Percentiles rank a stretch among this genome's conserved stretches.
Conservation (phyloP, 2,329 filamentous ascomycete genomes). For the Aspergillus pseudonomiae region DNA sequence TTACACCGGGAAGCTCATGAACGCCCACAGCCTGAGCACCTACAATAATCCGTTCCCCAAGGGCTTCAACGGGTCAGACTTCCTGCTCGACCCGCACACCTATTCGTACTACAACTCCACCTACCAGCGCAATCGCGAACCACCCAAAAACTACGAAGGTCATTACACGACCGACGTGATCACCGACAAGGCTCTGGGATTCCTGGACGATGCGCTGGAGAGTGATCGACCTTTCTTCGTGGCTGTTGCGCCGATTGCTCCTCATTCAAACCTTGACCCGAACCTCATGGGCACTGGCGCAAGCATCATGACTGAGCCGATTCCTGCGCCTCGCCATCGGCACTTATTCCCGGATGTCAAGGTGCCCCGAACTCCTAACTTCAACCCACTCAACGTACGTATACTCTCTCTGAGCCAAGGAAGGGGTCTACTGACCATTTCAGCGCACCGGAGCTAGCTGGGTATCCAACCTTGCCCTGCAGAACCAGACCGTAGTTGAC, state of each 20-base stretch:
- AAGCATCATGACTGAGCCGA: constrained; percentile 51
- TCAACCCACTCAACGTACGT: constrained; percentile 64
- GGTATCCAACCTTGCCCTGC: constrained; percentile 47
- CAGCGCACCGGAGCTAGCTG: constrained; percentile 51
- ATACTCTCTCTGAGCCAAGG: neutral
- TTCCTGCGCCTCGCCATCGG: constrained; percentile 63
- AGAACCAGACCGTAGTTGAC: constrained; percentile 51
- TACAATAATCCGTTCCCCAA: constrained; percentile 46
- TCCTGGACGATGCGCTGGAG: constrained; percentile 63
- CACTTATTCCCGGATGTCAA: constrained; percentile 63
- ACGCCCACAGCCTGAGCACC: constrained; percentile 53
- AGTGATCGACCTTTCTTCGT: constrained; percentile 67
- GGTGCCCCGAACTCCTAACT: constrained; percentile 65
- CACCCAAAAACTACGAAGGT: constrained; percentile 59
- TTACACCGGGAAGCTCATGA: constrained; percentile 61
- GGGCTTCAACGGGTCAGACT: constrained; percentile 47
- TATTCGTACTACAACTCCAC: constrained; percentile 70
- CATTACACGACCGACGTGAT: constrained; percentile 64
- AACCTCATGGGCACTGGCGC: constrained; percentile 26
- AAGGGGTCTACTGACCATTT: neutral
- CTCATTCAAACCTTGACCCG: constrained; percentile 62
- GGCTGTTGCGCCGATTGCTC: constrained; percentile 66
- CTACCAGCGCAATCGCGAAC: constrained; percentile 62
- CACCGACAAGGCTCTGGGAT: constrained; percentile 59
- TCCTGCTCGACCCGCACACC: constrained; percentile 54